Percentiles rank a stretch among this genome's conserved stretches.
phyloP scores from a whole-genome alignment of 139 green algal genomes.

The Astrephomene gubernaculifera region DNA sequence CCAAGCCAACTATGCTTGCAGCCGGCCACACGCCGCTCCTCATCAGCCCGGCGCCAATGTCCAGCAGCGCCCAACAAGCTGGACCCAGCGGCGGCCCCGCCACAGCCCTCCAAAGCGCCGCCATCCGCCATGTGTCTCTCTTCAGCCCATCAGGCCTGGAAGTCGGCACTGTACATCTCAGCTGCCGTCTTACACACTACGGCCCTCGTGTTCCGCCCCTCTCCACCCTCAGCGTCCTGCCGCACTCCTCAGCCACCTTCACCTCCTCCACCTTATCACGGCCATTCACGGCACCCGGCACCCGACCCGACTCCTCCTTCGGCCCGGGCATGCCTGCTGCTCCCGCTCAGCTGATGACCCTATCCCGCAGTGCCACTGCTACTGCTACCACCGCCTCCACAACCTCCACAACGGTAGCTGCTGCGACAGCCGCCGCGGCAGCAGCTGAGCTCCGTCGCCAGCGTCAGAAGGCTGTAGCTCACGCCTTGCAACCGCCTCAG shows the following conservation, averaged over 20 bases:
- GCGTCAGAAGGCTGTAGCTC: neutral
- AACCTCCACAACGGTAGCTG: neutral
- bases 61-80: no score
- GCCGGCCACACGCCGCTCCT: slow-evolving; percentile 47
- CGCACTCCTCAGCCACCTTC: neutral
- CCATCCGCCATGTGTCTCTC: slow-evolving; percentile 9
- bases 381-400: neutral
- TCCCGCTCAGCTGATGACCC: no score
- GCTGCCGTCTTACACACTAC: slow-evolving; percentile 39
- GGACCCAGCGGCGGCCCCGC: neutral
- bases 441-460: neutral
- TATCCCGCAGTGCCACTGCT: no score
- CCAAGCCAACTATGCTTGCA: slow-evolving; percentile 47
- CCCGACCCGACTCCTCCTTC: no score
- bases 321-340: no score
- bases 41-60: slow-evolving; percentile 19
- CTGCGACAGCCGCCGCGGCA: neutral
- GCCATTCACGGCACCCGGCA: neutral
- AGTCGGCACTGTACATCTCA: slow-evolving; percentile 24
- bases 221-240: slow-evolving; percentile 32
- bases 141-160: slow-evolving; percentile 32
- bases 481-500: neutral
- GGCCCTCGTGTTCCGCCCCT: slow-evolving; percentile 32
- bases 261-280: neutral
- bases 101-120: slow-evolving; percentile 2